A percentile compares a stretch with the other conserved stretches of the same genome.
Conservation (phyloP, 805 yeast genomes). For the Saccharomyces mikatae region DNA sequence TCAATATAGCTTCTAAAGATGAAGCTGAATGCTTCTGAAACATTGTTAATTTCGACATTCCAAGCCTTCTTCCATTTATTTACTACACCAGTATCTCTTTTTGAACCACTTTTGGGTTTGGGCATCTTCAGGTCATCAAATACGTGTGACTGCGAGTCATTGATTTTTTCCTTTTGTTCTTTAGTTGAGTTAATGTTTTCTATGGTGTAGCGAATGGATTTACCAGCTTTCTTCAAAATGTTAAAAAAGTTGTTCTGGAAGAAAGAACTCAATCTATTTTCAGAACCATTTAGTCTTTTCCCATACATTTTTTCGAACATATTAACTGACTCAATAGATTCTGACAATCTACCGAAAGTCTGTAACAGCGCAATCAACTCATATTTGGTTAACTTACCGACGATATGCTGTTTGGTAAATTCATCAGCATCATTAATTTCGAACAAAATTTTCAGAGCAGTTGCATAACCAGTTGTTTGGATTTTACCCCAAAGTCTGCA, state of each 20-base stretch:
- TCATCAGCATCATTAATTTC: conserved; percentile 50
- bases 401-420: conserved; percentile 38
- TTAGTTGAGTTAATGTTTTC: not conserved
- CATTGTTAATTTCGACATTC: conserved; percentile 42
- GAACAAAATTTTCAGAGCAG: conserved; percentile 83
- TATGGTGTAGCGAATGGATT: conserved; percentile 5
- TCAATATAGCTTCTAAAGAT: conserved; percentile 57
- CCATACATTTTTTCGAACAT: conserved; percentile 55
- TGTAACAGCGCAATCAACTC: conserved; percentile 87
- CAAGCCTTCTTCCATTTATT: conserved; percentile 37
- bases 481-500: conserved; percentile 98
- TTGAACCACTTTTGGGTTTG: conserved; percentile 4
- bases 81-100: conserved; percentile 1
- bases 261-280: conserved; percentile 14
- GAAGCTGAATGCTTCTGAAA: conserved; percentile 54
- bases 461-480: conserved; percentile 95
- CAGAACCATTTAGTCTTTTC: conserved; percentile 22
- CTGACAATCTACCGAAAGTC: conserved; percentile 86
- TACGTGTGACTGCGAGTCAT: conserved; percentile 1
- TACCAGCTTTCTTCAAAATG: conserved; percentile 24
- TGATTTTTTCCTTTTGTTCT: not conserved
- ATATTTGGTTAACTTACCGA: conserved; percentile 58
- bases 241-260: conserved; percentile 29
- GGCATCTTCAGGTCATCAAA: conserved; percentile 27
- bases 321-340: conserved; percentile 67